Conservation (phyloP, 805 yeast genomes). For the Priceomyces castillae region DNA sequence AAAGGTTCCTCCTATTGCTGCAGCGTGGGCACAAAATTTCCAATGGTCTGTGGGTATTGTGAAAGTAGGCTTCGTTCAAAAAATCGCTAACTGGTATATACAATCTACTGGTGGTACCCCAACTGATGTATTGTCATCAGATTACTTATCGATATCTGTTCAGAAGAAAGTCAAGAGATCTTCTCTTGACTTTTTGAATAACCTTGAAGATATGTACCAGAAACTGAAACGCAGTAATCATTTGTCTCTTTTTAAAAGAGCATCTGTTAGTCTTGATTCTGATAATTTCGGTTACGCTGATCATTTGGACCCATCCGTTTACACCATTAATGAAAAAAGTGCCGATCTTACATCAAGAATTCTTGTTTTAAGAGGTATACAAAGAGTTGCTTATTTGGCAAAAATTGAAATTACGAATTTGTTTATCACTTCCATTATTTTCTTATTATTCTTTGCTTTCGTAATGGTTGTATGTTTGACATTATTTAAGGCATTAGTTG, state of each 20-base stretch:
- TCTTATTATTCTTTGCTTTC: slow-evolving; percentile 75
- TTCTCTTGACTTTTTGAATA: slow-evolving; percentile 15
- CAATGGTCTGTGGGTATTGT: slow-evolving; percentile 95
- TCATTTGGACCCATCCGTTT: slow-evolving; percentile 44
- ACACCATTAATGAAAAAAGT: slow-evolving; percentile 71
- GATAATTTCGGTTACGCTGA: slow-evolving; percentile 47
- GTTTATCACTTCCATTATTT: slow-evolving; percentile 82
- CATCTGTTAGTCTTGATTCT: slow-evolving; percentile 36
- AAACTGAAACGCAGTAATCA: slow-evolving; percentile 8
- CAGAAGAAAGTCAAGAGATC: slow-evolving; percentile 50
- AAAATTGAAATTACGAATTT: slow-evolving; percentile 82
- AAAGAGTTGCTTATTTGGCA: slow-evolving; percentile 84
- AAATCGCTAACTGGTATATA: slow-evolving; percentile 87
- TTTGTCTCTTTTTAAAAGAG: slow-evolving; percentile 23
- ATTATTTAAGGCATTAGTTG: slow-evolving; percentile 68
- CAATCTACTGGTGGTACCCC: slow-evolving; percentile 92
- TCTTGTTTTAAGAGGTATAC: slow-evolving; percentile 83
- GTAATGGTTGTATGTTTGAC: slow-evolving; percentile 54
- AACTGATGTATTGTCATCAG: slow-evolving; percentile 67
- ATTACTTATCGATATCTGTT: slow-evolving; percentile 78
- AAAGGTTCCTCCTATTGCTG: slow-evolving; percentile 91
- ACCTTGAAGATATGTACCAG: slow-evolving; percentile 7
- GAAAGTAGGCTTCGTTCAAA: slow-evolving; percentile 70
- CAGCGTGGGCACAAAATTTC: slow-evolving; percentile 97
- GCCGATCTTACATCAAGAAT: slow-evolving; percentile 61